Conservation (phyloP, 768 basidiomycete species). For the Podaxis sp. region DNA sequence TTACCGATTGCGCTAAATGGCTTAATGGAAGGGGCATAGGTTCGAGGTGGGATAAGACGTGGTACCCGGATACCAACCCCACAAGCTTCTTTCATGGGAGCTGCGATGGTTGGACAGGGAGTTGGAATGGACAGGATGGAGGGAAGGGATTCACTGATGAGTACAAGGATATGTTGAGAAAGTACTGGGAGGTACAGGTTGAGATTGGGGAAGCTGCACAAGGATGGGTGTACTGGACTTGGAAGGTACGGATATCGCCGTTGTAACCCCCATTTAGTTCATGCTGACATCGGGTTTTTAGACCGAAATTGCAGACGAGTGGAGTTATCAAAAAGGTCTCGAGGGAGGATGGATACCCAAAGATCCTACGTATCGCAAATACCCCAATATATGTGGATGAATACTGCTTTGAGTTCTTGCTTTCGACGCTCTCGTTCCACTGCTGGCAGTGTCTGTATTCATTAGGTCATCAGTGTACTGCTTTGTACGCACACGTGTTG, state of each 20-base stretch:
- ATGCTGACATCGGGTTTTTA: conserved; percentile 19
- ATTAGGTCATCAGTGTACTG: too few species aligned
- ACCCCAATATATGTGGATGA: conserved; percentile 56
- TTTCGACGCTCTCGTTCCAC: neutral
- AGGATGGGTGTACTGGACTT: conserved; percentile 79
- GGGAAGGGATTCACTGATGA: conserved; percentile 50
- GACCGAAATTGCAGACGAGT: conserved; percentile 71
- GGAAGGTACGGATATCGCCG: conserved; percentile 51
- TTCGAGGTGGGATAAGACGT: conserved; percentile 66
- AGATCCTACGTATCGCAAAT: conserved; percentile 63
- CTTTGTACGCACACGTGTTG: too few species aligned
- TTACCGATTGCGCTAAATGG: conserved; percentile 77
- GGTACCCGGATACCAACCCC: conserved; percentile 35
- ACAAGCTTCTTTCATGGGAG: conserved; percentile 49
- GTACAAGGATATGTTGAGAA: conserved; percentile 62
- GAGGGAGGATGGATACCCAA: conserved; percentile 78
- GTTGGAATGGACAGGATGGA: conserved; percentile 26
- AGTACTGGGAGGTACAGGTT: conserved; percentile 84
- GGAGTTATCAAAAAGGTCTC: conserved; percentile 74
- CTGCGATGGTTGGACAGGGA: conserved; percentile 65
- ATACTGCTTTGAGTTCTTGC: neutral
- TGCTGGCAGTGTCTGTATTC: neutral
- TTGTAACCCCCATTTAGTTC: neutral
- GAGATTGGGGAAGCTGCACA: conserved; percentile 68
- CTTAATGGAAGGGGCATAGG: conserved; percentile 77